Base-by-base conservation (phyloP, 1,284 basidiomycete species). In the Acaromyces ingoldii region DNA sequence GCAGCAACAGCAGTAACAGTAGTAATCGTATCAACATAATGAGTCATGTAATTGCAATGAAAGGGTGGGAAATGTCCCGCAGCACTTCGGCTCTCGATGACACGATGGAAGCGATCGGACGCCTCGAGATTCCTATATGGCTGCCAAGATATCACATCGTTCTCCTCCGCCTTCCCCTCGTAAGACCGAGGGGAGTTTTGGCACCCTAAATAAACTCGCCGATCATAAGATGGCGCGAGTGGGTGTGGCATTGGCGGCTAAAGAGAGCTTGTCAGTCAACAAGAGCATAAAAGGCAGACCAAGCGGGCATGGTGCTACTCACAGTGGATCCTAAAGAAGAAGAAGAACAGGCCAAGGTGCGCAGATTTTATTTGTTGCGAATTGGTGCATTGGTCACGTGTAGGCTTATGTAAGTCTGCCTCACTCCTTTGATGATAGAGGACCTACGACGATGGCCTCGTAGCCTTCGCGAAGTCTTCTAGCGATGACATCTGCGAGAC, bases 71-170 rank as follows among this genome's bases (percentile, higher is more conserved):
- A 58, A 57, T 64, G 62, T 64, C 62, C 60, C 59, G 57, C 51
- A 58, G 58, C 58, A 59, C 47, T 58, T 57, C 58, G 62, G 62
- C 62, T 55, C 62, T 51, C 49, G 33, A 53, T 34, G 40, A 60
- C 52, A 53, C 54, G 31, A 13, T 9, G 49, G 52, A 61, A 55
- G 31, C 41, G 6, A 33, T 4, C 24, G 17, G 36, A 7, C 24
- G 33, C 39, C 31, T 52, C 47, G 50, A 41, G 62, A 59, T 64
- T 64, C 62, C 62, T 64, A 64, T 64, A 45, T 58, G 57, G 55
- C 59, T 59, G 51, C 53, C 53, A 57, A 51, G 54, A 58, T 62
- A 62, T 64, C 55, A 64, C 61, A 63, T 52, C 40, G 47, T 40
- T 64, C 62, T 64, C 62, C 59, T 64, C 62, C 62, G 52, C 62